These are phyloP conservation scores for Populus hybrid DNA, from an alignment of 441 rosid species.

Conservation along the genomic window DNA sequence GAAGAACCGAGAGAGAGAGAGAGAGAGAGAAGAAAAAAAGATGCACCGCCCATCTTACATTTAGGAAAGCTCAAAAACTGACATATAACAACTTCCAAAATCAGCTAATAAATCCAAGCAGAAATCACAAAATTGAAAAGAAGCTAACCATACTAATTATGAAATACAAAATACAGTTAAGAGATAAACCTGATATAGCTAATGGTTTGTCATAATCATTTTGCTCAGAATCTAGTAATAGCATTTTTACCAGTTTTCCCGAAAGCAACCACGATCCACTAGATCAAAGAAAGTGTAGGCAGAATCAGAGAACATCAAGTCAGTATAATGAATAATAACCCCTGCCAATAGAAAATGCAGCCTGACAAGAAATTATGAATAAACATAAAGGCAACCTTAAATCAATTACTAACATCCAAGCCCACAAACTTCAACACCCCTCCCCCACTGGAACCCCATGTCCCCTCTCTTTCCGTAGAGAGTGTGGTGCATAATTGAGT, in stretches of 20 bases:
- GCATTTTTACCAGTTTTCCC: slow-evolving; percentile 85
- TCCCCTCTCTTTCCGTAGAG: background rate
- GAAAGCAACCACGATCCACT: slow-evolving; percentile 85
- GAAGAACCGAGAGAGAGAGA: background rate
- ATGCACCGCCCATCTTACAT: background rate
- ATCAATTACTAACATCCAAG: no score
- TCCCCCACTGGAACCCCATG: background rate
- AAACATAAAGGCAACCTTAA: background rate
- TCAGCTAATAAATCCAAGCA: background rate
- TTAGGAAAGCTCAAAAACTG: background rate
- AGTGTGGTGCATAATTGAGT: background rate
- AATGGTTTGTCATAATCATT: slow-evolving; percentile 66
- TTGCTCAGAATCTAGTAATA: slow-evolving; percentile 76
- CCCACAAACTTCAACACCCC: no score
- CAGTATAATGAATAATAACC: slow-evolving; percentile 2
- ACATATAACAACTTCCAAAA: background rate
- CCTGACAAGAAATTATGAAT: background rate
- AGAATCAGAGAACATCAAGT: slow-evolving; percentile 6
- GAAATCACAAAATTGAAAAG: background rate
- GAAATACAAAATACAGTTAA: slow-evolving; percentile 13
- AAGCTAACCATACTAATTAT: slow-evolving; percentile 4
- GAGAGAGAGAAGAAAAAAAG: no score
- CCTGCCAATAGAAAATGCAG: background rate
- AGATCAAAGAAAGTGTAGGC: slow-evolving; percentile 11
- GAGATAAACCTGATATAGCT: slow-evolving; percentile 71